Evolutionary conservation across 495 filamentous ascomycete species (phyloP).

Genomic region (Sabuloglossum arenarium): DNA sequence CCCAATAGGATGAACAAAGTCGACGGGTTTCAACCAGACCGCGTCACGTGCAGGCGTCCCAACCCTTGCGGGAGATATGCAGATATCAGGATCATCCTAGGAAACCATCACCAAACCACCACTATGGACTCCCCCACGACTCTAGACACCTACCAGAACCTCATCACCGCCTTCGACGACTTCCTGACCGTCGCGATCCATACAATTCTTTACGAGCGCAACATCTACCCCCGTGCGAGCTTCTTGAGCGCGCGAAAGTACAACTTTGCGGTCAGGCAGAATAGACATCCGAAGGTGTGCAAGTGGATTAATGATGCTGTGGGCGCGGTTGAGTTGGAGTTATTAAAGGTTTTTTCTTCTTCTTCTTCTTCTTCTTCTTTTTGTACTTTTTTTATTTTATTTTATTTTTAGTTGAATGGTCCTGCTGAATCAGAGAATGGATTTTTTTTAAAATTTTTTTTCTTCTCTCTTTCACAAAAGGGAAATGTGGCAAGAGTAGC

Average conservation of each 20-base stretch:
- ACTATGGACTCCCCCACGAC: conserved; percentile 11
- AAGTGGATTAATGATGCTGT: conserved; percentile 76
- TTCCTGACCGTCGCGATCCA: conserved; percentile 84
- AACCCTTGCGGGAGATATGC: too few relatives aligned
- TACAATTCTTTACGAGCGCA: conserved; percentile 76
- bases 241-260: conserved; percentile 71
- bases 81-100: too few relatives aligned
- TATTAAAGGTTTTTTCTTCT: conserved; percentile 31
- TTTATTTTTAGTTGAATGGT: too few relatives aligned
- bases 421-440: too few relatives aligned
- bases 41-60: too few relatives aligned
- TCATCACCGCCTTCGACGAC: conserved; percentile 39
- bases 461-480: conserved; percentile 6
- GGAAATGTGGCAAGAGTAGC: conserved; percentile 46
- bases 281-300: conserved; percentile 77
- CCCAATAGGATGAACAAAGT: too few relatives aligned
- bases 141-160: conserved; percentile 21
- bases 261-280: conserved; percentile 78
- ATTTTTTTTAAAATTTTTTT: background rate
- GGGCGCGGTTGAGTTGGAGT: conserved; percentile 49
- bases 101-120: conserved; percentile 8
- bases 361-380: background rate
- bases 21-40: too few relatives aligned
- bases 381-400: background rate
- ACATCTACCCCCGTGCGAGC: conserved; percentile 58